These are phyloP conservation scores for Rhododendron vialii DNA, from an alignment of 148 eudicot genomes.

Conservation along the genomic window DNA sequence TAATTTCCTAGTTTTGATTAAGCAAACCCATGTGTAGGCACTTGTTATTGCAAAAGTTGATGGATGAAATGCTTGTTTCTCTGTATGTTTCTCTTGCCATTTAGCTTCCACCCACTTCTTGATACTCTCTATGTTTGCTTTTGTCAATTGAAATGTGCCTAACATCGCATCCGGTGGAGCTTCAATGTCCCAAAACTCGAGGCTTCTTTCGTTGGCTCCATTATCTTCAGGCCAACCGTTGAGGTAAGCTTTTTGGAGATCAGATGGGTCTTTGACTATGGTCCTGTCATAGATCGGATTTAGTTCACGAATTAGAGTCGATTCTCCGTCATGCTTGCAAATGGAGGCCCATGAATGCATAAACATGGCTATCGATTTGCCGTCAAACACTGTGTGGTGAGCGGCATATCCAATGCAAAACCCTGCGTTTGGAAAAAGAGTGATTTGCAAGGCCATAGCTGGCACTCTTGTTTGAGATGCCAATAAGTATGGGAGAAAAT, in stretches of 20 bases:
- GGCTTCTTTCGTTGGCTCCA: slow-evolving; percentile 6
- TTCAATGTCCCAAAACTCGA: background rate
- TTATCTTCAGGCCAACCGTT: background rate
- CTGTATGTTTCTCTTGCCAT: background rate
- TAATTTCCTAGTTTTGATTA: background rate
- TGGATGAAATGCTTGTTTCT: background rate
- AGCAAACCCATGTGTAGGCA: slow-evolving; percentile 14
- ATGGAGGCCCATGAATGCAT: slow-evolving; percentile 14
- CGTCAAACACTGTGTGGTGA: slow-evolving; percentile 9
- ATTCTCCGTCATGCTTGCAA: background rate
- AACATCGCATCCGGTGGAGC: background rate
- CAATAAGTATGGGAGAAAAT: slow-evolving; percentile 6
- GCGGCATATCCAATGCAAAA: slow-evolving; percentile 7
- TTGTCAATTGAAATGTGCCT: slow-evolving; percentile 9
- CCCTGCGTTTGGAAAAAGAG: slow-evolving; percentile 13
- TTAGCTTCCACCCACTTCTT: background rate
- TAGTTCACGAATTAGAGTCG: background rate
- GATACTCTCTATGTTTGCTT: background rate
- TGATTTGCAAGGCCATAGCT: background rate
- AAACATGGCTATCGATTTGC: slow-evolving; percentile 16
- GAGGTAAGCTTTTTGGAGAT: background rate
- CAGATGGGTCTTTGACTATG: background rate
- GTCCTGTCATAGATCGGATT: slow-evolving; percentile 3
- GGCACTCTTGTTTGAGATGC: background rate
- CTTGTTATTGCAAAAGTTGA: slow-evolving; percentile 5